Evolutionary conservation across 1,139 yeast species (phyloP), one percentile per base, ranked within the genome.

Genomic region (Ogataea hybrid): DNA sequence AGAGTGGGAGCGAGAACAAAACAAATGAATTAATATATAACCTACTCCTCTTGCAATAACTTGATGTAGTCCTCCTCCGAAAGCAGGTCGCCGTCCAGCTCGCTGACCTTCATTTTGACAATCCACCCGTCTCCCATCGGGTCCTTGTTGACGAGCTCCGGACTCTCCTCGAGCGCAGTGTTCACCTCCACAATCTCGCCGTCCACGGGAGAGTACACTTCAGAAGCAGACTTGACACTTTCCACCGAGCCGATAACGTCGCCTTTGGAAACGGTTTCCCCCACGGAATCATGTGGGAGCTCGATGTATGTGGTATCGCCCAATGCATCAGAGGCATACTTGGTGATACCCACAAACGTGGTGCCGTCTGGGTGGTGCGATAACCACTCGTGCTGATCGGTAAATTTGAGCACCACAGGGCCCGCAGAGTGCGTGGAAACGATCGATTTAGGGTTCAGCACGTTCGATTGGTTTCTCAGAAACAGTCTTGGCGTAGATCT

Each of bases 291-390:
- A 12, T 51, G 37, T 40, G 96, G 95, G 57, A 90, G 75, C 67
- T 92, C 99, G 51, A 89, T 84, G 64, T 75, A 92, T 12, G 97
- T 94, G 42, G 95, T 95, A 68, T 92, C 99, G 36, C 98, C 98
- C 49, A 92, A 77, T n/a, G 98, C 96, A 59, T 90, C 96, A 32
- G 96, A 84, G 25, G 99, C 99, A 64, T 92, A 90, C 58, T 78
- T 80, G 48, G 98, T 90, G 65, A 92, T 89, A 28, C 99, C 99
- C 28, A 92, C 73, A 56, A 84, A 89, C 2, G 94, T 84, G 27
- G 81, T 73, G 46, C 88, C 87, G 65, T 90, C 96, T 27, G 77
- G 75, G 63, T 86, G 94, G 39, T 81, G 72, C 2, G 96, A 92
- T 48, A 94, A 70, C 97, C 97, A 92, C 70, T 92, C 99, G 70